Percentiles rank a stretch among this genome's conserved stretches.
Evolutionary conservation across 345 rosid species (phyloP).

Genomic region (Abelmoschus esculentus): DNA sequence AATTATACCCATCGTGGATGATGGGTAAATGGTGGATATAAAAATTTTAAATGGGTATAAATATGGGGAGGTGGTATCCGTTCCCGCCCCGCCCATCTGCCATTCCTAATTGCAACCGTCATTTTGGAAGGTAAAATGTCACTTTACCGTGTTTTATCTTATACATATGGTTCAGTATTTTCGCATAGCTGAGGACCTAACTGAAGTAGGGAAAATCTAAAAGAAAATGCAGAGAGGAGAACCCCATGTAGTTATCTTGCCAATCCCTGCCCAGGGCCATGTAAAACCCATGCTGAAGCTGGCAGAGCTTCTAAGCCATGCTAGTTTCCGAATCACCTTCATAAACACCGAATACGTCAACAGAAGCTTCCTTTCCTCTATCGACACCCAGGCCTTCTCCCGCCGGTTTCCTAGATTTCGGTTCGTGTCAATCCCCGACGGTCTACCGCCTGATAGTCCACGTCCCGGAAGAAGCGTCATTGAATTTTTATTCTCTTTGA

Average conservation of each 20-base stretch:
- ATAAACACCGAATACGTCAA: conserved; percentile 33
- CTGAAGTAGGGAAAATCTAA: too few relatives aligned
- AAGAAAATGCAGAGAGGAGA: neutral
- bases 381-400: conserved; percentile 12
- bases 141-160: too few relatives aligned
- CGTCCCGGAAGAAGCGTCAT: neutral
- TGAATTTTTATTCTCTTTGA: too few relatives aligned
- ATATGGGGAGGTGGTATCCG: too few relatives aligned
- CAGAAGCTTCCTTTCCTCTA: conserved; percentile 6
- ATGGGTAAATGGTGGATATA: too few relatives aligned
- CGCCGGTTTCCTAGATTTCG: conserved; percentile 27
- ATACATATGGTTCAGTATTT: too few relatives aligned
- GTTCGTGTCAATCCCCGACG: conserved; percentile 27
- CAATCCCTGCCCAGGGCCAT: conserved; percentile 58
- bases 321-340: conserved; percentile 50
- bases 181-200: too few relatives aligned
- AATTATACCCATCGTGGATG: too few relatives aligned
- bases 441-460: conserved; percentile 23
- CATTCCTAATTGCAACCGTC: too few relatives aligned
- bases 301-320: conserved; percentile 36
- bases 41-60: too few relatives aligned
- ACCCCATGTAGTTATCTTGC: conserved; percentile 41
- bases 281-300: conserved; percentile 63
- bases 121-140: too few relatives aligned
- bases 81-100: too few relatives aligned